Conservation (phyloP, 345 rosid genomes). For the Angophora floribunda region DNA sequence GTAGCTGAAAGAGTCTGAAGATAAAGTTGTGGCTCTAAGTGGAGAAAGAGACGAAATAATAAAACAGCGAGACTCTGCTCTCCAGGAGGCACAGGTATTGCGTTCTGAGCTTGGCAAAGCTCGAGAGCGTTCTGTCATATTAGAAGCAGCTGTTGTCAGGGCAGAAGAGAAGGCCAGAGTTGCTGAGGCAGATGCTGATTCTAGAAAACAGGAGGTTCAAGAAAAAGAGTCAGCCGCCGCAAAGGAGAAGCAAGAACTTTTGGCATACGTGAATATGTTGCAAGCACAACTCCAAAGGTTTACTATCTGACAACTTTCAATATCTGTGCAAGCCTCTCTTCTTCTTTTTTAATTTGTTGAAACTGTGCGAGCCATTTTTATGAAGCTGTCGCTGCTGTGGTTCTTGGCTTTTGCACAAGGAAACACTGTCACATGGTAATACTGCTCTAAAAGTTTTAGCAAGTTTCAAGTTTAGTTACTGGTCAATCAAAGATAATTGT, state of each 20-base stretch:
- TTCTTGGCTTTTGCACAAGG: not conserved
- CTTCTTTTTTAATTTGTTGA: not conserved
- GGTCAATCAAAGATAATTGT: not conserved
- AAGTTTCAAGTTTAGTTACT: not conserved
- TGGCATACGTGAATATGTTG: constrained; percentile 59
- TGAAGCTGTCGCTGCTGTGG: not conserved
- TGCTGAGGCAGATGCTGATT: constrained; percentile 62
- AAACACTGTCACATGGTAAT: not conserved
- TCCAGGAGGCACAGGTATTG: constrained; percentile 87
- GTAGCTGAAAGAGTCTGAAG: constrained; percentile 72
- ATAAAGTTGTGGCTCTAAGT: constrained; percentile 36
- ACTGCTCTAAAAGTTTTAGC: not conserved
- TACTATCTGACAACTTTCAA: constrained; percentile 1
- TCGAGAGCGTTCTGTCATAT: constrained; percentile 70
- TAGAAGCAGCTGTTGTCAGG: constrained; percentile 78
- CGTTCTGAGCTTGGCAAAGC: constrained; percentile 93
- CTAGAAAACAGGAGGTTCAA: constrained; percentile 64
- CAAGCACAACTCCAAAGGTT: constrained; percentile 89
- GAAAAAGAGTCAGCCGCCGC: constrained; percentile 57
- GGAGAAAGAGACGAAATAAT: constrained; percentile 67
- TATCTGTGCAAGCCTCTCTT: not conserved
- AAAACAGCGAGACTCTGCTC: constrained; percentile 70
- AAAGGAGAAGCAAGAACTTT: constrained; percentile 82
- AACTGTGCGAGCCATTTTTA: not conserved
- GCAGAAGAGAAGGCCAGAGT: constrained; percentile 82